Percentiles rank a stretch among this genome's conserved stretches.
These are phyloP conservation scores for Pseudocercospora cruenta DNA, from an alignment of 2,329 filamentous ascomycete species.

Conservation along the genomic window DNA sequence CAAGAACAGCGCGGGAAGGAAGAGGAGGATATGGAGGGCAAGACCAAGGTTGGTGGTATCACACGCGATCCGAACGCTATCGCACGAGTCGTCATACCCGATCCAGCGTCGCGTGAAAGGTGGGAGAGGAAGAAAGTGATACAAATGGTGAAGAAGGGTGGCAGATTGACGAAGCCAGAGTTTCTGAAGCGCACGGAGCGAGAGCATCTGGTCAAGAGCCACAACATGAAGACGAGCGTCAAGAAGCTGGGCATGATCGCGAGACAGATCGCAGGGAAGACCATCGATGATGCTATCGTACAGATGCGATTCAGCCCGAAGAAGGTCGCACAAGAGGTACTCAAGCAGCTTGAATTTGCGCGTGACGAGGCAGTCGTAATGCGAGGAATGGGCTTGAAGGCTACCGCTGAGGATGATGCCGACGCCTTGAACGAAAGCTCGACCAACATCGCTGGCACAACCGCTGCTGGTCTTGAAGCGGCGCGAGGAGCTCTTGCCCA, in stretches of 20 bases:
- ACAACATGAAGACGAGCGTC: slow-evolving; percentile 77
- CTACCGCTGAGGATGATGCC: slow-evolving; percentile 26
- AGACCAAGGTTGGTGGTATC: slow-evolving; percentile 19
- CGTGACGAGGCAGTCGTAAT: slow-evolving; percentile 78
- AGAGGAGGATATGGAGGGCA: slow-evolving; percentile 26
- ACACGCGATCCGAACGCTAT: slow-evolving; percentile 57
- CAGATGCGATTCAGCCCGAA: slow-evolving; percentile 98
- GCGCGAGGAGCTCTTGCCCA: slow-evolving; percentile 2
- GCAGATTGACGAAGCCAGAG: slow-evolving; percentile 67
- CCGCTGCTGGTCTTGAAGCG: slow-evolving; percentile 7
- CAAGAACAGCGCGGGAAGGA: slow-evolving; percentile 20
- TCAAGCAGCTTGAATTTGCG: slow-evolving; percentile 77
- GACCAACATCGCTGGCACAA: slow-evolving; percentile 11
- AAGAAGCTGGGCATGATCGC: slow-evolving; percentile 91
- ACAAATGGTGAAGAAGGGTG: slow-evolving; percentile 69
- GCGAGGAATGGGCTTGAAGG: slow-evolving; percentile 78
- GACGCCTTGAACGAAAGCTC: slow-evolving; percentile 19
- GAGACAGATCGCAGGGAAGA: slow-evolving; percentile 88
- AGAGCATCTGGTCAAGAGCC: slow-evolving; percentile 63
- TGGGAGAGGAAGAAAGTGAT: slow-evolving; percentile 88
- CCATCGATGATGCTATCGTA: slow-evolving; percentile 86
- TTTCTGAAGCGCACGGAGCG: slow-evolving; percentile 69
- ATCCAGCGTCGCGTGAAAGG: slow-evolving; percentile 68
- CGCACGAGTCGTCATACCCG: slow-evolving; percentile 71
- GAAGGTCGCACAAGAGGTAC: slow-evolving; percentile 80